phyloP scores from a whole-genome alignment of 139 green algal genomes.

The Axilococcus clingmanii region DNA sequence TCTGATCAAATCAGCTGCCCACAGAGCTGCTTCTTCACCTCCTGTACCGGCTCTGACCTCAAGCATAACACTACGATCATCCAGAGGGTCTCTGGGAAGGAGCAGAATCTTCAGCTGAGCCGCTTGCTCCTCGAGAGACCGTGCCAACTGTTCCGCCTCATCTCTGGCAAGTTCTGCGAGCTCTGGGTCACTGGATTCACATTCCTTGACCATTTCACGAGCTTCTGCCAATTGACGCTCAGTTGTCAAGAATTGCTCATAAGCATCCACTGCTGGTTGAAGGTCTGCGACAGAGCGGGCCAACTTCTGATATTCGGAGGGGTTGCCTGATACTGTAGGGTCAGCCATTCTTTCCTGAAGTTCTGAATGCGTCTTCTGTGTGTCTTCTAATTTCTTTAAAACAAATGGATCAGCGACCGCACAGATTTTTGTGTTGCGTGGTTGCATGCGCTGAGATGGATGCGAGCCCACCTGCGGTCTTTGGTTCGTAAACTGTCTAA shows the following conservation, averaged over 20 bases:
- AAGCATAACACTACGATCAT: slow-evolving; percentile 88
- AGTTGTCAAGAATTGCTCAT: slow-evolving; percentile 39
- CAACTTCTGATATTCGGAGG: slow-evolving; percentile 65
- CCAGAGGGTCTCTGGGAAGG: slow-evolving; percentile 82
- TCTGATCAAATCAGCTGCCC: slow-evolving; percentile 61
- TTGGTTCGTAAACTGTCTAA: too few relatives aligned
- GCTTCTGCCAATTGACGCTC: slow-evolving; percentile 52
- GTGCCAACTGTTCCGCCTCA: slow-evolving; percentile 35
- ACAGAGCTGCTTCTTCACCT: slow-evolving; percentile 75
- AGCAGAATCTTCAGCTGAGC: slow-evolving; percentile 70
- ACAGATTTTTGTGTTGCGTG: too few relatives aligned
- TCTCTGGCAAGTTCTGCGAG: slow-evolving; percentile 64
- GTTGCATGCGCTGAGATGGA: too few relatives aligned
- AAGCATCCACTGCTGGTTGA: slow-evolving; percentile 48
- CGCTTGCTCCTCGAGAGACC: slow-evolving; percentile 32
- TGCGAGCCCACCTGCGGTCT: too few relatives aligned
- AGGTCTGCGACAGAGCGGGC: slow-evolving; percentile 66
- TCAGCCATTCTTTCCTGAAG: slow-evolving; percentile 70
- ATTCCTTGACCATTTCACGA: slow-evolving; percentile 53
- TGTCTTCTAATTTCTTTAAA: slow-evolving; percentile 41
- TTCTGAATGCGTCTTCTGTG: slow-evolving; percentile 21
- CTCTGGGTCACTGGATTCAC: slow-evolving; percentile 48
- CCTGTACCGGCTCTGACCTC: slow-evolving; percentile 76
- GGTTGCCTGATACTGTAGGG: slow-evolving; percentile 53
- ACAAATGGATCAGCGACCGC: slow-evolving; percentile 55